phyloP scores from a whole-genome alignment of 768 basidiomycete species.

The Suillus subluteus region DNA sequence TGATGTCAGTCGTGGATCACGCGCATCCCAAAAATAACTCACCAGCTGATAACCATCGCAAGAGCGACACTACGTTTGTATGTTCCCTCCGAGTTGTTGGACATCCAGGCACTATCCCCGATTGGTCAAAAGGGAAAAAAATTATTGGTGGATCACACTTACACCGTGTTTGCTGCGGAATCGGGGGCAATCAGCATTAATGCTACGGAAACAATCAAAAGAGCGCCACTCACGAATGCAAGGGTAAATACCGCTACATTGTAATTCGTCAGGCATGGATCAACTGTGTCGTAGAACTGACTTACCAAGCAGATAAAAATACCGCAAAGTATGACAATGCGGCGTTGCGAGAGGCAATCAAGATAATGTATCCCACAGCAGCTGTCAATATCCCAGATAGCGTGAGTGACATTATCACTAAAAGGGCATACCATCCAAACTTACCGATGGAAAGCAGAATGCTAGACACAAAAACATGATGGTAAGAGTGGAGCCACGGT shows the following conservation, averaged over 20 bases:
- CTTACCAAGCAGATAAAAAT: slow-evolving; percentile 70
- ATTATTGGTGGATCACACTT: slow-evolving; percentile 19
- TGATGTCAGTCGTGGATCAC: neutral
- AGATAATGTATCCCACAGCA: slow-evolving; percentile 69
- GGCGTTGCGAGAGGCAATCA: slow-evolving; percentile 62
- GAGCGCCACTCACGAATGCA: slow-evolving; percentile 56
- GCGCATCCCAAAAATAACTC: slow-evolving; percentile 22
- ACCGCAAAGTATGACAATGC: slow-evolving; percentile 74
- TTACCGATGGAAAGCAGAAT: slow-evolving; percentile 32
- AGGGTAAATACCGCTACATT: slow-evolving; percentile 69
- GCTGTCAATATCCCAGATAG: slow-evolving; percentile 35
- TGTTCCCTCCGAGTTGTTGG: slow-evolving; percentile 74
- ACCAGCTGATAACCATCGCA: slow-evolving; percentile 72
- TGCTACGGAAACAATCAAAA: slow-evolving; percentile 2
- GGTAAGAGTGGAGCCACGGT: slow-evolving; percentile 29
- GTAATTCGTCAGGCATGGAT: slow-evolving; percentile 6
- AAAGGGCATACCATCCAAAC: slow-evolving; percentile 6
- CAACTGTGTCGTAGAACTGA: neutral
- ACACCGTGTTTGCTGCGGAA: slow-evolving; percentile 62
- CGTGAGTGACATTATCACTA: slow-evolving; percentile 15
- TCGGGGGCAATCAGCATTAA: slow-evolving; percentile 4
- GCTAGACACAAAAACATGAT: slow-evolving; percentile 35
- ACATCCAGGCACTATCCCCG: slow-evolving; percentile 50
- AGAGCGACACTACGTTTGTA: slow-evolving; percentile 77
- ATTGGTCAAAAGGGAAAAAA: slow-evolving; percentile 7